phyloP scores from a whole-genome alignment of 1,139 yeast species.

The Protomyces arabidopsidicola region DNA sequence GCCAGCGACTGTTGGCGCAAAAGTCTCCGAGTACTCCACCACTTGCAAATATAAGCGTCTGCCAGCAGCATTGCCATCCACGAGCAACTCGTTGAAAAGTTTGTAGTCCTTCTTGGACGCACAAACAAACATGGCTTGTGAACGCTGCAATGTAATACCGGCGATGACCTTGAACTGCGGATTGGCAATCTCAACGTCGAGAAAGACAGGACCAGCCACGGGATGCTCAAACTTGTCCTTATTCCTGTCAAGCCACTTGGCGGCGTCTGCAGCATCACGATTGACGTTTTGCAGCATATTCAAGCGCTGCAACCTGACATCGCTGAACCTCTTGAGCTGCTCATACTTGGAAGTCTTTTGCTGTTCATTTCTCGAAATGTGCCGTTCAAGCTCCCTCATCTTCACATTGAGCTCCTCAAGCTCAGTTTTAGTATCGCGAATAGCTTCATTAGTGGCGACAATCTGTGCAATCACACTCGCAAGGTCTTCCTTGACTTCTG shows the following conservation, averaged over 20 bases:
- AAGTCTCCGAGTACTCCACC: slow-evolving; percentile 43
- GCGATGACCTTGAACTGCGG: slow-evolving; percentile 43
- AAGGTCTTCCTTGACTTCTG: slow-evolving; percentile 49
- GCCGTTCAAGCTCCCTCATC: slow-evolving; percentile 33
- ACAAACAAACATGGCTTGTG: slow-evolving; percentile 55
- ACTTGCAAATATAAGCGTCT: slow-evolving; percentile 45
- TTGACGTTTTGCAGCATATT: slow-evolving; percentile 35
- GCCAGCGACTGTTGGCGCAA: slow-evolving; percentile 33
- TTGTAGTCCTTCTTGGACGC: slow-evolving; percentile 46
- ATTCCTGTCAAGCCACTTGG: slow-evolving; percentile 42
- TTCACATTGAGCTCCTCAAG: slow-evolving; percentile 39
- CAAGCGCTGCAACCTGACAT: slow-evolving; percentile 11
- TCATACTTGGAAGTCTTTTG: slow-evolving; percentile 6
- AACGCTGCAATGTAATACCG: slow-evolving; percentile 54
- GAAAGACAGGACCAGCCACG: slow-evolving; percentile 72
- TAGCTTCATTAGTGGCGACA: slow-evolving; percentile 43
- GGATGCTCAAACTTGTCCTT: slow-evolving; percentile 41
- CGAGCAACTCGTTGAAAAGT: slow-evolving; percentile 44
- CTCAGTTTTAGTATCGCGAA: slow-evolving; percentile 34
- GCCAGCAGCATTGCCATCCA: slow-evolving; percentile 38
- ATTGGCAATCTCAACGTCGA: slow-evolving; percentile 56
- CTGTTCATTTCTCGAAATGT: slow-evolving; percentile 6
- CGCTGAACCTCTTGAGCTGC: slow-evolving; percentile 12
- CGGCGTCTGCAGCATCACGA: slow-evolving; percentile 42
- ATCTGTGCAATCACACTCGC: slow-evolving; percentile 51